Conservation (phyloP, 768 basidiomycete species). For the Agaricus sinodeliciosus region DNA sequence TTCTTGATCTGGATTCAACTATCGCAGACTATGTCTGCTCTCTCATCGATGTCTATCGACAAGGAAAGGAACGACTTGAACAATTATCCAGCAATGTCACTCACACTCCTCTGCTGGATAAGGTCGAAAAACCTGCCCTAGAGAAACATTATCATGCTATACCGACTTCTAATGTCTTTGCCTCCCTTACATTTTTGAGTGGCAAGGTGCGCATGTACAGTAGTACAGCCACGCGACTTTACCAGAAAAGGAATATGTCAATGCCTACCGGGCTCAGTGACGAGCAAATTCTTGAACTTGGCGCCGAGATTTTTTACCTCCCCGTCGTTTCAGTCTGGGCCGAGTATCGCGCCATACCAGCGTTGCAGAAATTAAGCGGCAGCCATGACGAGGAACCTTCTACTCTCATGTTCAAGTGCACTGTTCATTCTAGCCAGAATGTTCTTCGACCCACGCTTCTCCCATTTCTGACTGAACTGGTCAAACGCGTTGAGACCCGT, state of each 20-base stretch:
- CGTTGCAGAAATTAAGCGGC: constrained; percentile 29
- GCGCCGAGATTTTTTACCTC: constrained; percentile 62
- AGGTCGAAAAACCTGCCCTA: constrained; percentile 13
- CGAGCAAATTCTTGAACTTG: constrained; percentile 44
- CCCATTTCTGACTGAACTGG: constrained; percentile 77
- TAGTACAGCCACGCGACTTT: constrained; percentile 31
- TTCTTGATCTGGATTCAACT: constrained; percentile 75
- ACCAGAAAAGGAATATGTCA: constrained; percentile 31
- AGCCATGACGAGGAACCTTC: constrained; percentile 40
- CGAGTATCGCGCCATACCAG: constrained; percentile 64
- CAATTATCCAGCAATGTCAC: constrained; percentile 52
- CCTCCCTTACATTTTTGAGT: constrained; percentile 72
- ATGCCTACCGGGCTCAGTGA: constrained; percentile 38
- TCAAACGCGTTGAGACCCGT: constrained; percentile 61
- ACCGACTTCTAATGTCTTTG: constrained; percentile 54
- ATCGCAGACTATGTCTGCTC: constrained; percentile 76
- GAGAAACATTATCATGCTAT: constrained; percentile 30
- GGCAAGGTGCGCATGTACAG: constrained; percentile 78
- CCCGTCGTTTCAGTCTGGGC: constrained; percentile 79
- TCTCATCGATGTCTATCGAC: constrained; percentile 79
- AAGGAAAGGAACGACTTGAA: constrained; percentile 73
- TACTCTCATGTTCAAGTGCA: constrained; percentile 72
- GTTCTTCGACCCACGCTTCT: constrained; percentile 74
- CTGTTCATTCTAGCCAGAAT: constrained; percentile 88
- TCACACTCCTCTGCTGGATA: constrained; percentile 27